Evolutionary conservation across 176 grass and related monocot species (phyloP).

Genomic region (Bothriochloa decipiens): DNA sequence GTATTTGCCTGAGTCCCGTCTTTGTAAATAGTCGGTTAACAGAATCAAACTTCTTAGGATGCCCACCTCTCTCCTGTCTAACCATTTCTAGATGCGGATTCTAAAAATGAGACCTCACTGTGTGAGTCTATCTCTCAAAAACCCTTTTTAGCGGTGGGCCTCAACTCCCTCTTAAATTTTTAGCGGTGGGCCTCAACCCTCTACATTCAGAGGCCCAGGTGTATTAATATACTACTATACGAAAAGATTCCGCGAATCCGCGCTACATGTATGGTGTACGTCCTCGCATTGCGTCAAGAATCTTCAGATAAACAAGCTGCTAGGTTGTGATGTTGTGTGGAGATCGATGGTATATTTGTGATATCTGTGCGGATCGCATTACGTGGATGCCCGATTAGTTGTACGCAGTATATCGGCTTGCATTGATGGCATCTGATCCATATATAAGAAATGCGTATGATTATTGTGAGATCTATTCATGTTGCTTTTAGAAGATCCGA

Average conservation of each 20-base stretch:
- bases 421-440: conserved; percentile 25
- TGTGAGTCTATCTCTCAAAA: not conserved
- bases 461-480: not conserved
- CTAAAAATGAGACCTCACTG: not conserved
- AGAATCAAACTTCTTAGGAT: no score
- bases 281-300: not conserved
- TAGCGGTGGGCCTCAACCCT: not conserved
- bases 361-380: not conserved
- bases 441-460: not conserved
- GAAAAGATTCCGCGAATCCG: not conserved
- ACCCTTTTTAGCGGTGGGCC: no score
- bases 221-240: not conserved
- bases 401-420: not conserved
- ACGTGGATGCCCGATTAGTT: not conserved
- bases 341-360: conserved; percentile 18
- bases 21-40: no score
- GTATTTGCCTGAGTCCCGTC: no score
- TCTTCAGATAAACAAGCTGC: not conserved
- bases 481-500: not conserved
- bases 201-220: not conserved
- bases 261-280: not conserved
- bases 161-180: no score
- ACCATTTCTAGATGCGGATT: not conserved
- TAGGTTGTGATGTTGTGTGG: not conserved
- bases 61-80: not conserved